phyloP scores from a whole-genome alignment of 108 stramenopile species.

The Cyclotella kingstonii region DNA sequence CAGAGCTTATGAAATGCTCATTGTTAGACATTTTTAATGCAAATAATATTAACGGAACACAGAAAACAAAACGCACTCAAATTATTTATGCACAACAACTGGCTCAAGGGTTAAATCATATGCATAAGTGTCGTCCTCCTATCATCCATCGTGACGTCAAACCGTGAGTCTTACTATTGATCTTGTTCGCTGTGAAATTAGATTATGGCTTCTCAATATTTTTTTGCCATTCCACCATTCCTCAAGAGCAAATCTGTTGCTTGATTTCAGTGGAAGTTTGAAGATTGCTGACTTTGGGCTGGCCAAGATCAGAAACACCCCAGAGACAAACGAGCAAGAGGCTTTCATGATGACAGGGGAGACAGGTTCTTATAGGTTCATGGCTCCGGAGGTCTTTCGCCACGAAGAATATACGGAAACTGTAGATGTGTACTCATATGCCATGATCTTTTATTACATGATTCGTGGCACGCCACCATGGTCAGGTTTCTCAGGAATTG shows the following conservation, averaged over 20 bases:
- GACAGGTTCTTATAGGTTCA: constrained; percentile 85
- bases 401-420: constrained; percentile 86
- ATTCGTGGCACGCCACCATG: constrained; percentile 77
- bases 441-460: constrained; percentile 88
- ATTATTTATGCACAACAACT: constrained; percentile 78
- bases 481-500: constrained; percentile 63
- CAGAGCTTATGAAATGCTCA: constrained; percentile 85
- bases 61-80: constrained; percentile 61
- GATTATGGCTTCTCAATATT: not conserved
- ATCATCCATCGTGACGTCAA: constrained; percentile 94
- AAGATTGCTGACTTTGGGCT: constrained; percentile 98
- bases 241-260: constrained; percentile 69
- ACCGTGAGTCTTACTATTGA: not conserved
- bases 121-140: constrained; percentile 86
- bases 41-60: constrained; percentile 65
- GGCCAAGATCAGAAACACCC: constrained; percentile 81
- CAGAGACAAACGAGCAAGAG: constrained; percentile 55
- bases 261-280: constrained; percentile 83
- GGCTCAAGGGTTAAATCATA: constrained; percentile 87
- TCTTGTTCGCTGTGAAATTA: not conserved
- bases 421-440: constrained; percentile 89
- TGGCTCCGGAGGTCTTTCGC: constrained; percentile 89
- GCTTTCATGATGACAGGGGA: constrained; percentile 84
- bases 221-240: not conserved
- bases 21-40: constrained; percentile 80